Base-by-base conservation (phyloP, 225 moss, liverwort and hornwort species). In the Physcomitrium patens region DNA sequence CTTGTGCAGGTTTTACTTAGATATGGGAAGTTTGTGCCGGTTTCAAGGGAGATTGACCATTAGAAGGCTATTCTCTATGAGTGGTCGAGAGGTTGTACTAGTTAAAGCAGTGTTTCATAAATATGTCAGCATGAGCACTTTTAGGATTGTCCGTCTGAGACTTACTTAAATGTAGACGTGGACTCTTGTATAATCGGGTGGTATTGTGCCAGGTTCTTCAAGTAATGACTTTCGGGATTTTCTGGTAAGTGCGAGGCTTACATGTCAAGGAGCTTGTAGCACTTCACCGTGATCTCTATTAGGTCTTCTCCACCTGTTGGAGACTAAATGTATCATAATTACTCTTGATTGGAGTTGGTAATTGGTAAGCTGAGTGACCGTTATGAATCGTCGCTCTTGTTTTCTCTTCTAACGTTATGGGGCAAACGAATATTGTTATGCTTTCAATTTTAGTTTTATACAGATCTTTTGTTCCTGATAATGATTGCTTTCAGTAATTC, bases 21-120 rank as follows among this genome's bases (percentile, higher is more conserved):
- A 71, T 78, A 77, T 79, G 81, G 71, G 71, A 87, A 79, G 77
- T 68, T 76, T 79, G 79, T 84, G 77, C 84, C 79, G 82, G 87
- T 84, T 74, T 83, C 68, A 68, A 71, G 82, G 68, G 80, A 81
- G 72, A 72, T 56, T 58, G 78, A 76, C 69, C 56, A 69, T 31
- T 73, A 76, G 72, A 58, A 71, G 67, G 27, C 31, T 37, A 7
- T 43, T 22, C 63, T 71, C 72, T 76, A 67, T 83, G 57, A 64
- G 75, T 76, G 77, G 76, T 81, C 70, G 70, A 81, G 57, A 63
- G 84, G 64, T 69, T 69, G 65, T 60, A 41, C 76, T 81, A 73
- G 74, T 71, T 70, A 24, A 69, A 79, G 76, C 63, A 76, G 71
- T 76, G 76, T 73, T 80, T 76, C 65, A 57, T 31, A 77, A 76